Percentiles rank a stretch among this genome's conserved stretches.
phyloP scores from a whole-genome alignment of 2,329 filamentous ascomycete genomes.

The Colletotrichum trifolii region DNA sequence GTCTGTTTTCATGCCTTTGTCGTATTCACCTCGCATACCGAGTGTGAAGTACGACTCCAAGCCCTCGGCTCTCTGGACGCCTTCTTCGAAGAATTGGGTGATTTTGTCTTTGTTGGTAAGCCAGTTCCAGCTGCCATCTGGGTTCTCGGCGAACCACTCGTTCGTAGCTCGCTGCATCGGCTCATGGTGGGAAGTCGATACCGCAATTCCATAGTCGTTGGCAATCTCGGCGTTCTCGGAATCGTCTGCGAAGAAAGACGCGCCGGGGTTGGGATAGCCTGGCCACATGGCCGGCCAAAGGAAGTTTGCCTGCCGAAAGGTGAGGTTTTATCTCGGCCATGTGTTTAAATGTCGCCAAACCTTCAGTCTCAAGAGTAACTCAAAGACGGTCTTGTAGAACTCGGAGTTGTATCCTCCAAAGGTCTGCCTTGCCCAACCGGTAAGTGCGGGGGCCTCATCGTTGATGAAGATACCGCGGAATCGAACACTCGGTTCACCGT shows the following conservation, averaged over 20 bases:
- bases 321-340: background rate
- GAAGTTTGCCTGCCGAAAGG: constrained; percentile 64
- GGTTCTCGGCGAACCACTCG: constrained; percentile 52
- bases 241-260: constrained; percentile 73
- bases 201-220: constrained; percentile 71
- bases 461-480: constrained; percentile 73
- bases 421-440: constrained; percentile 65
- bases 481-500: constrained; percentile 66
- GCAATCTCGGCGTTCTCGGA: constrained; percentile 67
- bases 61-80: constrained; percentile 62
- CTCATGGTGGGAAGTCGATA: constrained; percentile 74
- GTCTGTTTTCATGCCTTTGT: constrained; percentile 61
- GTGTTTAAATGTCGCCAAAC: background rate
- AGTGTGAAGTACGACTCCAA: constrained; percentile 70
- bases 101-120: constrained; percentile 65
- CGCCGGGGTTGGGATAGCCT: constrained; percentile 56
- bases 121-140: constrained; percentile 69
- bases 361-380: constrained; percentile 68
- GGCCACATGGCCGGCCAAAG: constrained; percentile 77
- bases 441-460: constrained; percentile 69
- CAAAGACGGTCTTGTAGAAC: constrained; percentile 72
- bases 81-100: constrained; percentile 66
- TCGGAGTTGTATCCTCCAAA: constrained; percentile 62
- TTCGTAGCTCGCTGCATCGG: constrained; percentile 71
- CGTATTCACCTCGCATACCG: constrained; percentile 70